Percentiles rank a stretch among this genome's conserved stretches.
phyloP scores from a whole-genome alignment of 352 stramenopile genomes.

The Phytophthora citrophthora region DNA sequence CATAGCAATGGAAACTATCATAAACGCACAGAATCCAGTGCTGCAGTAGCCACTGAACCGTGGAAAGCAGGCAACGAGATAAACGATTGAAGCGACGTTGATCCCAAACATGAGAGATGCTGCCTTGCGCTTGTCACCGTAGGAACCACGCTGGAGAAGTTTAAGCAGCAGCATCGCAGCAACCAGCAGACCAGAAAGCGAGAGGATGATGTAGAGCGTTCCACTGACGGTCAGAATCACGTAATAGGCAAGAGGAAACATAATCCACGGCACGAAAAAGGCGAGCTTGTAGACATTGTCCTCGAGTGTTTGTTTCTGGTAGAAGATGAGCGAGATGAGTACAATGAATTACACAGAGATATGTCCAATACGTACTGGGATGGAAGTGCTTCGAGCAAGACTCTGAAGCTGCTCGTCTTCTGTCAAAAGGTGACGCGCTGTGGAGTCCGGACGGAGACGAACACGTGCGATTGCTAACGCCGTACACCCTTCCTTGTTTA shows the following conservation, averaged over 20 bases:
- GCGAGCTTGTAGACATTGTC: constrained; percentile 74
- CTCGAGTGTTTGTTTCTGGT: constrained; percentile 66
- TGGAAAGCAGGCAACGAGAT: constrained; percentile 59
- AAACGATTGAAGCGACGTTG: constrained; percentile 76
- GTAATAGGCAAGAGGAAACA: constrained; percentile 53
- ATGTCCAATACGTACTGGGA: constrained; percentile 34
- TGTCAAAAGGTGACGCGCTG: constrained; percentile 50
- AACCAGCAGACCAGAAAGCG: constrained; percentile 39
- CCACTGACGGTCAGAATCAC: constrained; percentile 48
- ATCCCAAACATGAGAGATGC: constrained; percentile 75
- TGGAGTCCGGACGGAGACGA: constrained; percentile 43
- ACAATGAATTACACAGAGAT: not conserved
- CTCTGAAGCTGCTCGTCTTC: constrained; percentile 63
- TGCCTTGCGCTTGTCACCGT: constrained; percentile 79
- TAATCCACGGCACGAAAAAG: constrained; percentile 77
- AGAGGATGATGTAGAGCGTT: constrained; percentile 42
- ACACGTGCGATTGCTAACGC: constrained; percentile 52
- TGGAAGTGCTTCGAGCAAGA: constrained; percentile 44
- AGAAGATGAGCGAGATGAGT: not conserved
- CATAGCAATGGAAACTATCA: constrained; percentile 32
- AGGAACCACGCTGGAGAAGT: constrained; percentile 64
- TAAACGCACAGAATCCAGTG: constrained; percentile 31
- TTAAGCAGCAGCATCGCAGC: constrained; percentile 50
- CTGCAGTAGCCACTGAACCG: constrained; percentile 41
- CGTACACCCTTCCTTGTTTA: constrained; percentile 56